Conservation (phyloP, 352 stramenopile genomes). For the Phytophthora ramorum region DNA sequence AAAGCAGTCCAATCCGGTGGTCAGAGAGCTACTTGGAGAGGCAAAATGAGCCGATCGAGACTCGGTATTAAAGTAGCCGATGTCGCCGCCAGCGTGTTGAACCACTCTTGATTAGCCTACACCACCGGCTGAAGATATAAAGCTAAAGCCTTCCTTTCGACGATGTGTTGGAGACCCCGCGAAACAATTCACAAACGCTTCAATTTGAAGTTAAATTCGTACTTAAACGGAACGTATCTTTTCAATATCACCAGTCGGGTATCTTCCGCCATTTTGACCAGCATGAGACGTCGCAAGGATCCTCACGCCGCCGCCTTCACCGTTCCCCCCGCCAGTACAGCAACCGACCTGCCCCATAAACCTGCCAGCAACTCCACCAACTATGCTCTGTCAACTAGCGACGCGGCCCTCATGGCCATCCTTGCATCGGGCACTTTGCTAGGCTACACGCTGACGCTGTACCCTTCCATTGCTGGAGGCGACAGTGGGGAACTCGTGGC, state of each 20-base stretch:
- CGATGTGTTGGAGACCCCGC: too few relatives aligned
- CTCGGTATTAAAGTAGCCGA: too few relatives aligned
- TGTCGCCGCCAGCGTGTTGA: too few relatives aligned
- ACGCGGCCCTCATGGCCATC: conserved; percentile 12
- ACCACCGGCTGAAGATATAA: too few relatives aligned
- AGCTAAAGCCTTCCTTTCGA: too few relatives aligned
- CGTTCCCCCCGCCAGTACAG: conserved; percentile 7
- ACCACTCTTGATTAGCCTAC: too few relatives aligned
- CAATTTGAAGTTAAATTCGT: conserved; percentile 3
- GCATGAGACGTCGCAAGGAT: conserved; percentile 35
- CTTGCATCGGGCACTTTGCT: conserved; percentile 39
- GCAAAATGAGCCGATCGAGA: too few relatives aligned
- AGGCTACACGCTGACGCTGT: conserved; percentile 84
- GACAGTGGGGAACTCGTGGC: conserved; percentile 94
- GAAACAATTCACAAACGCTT: too few relatives aligned
- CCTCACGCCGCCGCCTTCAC: conserved; percentile 11
- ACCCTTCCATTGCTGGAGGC: conserved; percentile 88
- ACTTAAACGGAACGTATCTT: conserved; percentile 25
- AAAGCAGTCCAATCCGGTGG: too few relatives aligned
- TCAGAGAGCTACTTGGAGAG: too few relatives aligned
- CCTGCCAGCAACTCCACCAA: not conserved
- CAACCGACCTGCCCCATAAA: not conserved
- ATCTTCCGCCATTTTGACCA: conserved; percentile 23
- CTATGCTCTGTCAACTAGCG: conserved; percentile 13
- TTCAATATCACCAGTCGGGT: conserved; percentile 1